These are phyloP conservation scores for Barnettozyma pratensis DNA, from an alignment of 805 yeast genomes.

Conservation along the genomic window DNA sequence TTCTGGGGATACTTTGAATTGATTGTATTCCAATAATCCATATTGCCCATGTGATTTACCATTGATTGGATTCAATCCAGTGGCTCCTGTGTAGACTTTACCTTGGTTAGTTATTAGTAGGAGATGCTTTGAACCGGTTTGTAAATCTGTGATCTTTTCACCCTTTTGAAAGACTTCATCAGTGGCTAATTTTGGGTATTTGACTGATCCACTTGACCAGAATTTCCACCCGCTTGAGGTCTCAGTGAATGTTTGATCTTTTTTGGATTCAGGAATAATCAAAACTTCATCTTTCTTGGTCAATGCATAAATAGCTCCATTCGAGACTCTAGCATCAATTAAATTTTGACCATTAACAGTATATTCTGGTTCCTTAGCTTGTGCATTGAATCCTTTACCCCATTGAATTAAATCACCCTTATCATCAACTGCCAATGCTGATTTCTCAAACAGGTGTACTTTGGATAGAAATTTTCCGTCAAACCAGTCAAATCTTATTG, in stretches of 20 bases:
- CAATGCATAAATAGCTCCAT: conserved; percentile 47
- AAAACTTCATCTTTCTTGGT: conserved; percentile 31
- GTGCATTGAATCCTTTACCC: conserved; percentile 39
- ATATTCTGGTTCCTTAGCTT: conserved; percentile 25
- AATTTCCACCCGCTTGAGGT: conserved; percentile 2
- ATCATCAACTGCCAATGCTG: conserved; percentile 50
- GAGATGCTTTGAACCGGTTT: conserved; percentile 65
- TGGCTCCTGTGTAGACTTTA: conserved; percentile 55
- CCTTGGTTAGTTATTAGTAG: conserved; percentile 58
- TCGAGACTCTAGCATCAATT: conserved; percentile 42
- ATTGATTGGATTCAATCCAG: conserved; percentile 36
- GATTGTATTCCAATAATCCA: conserved; percentile 73
- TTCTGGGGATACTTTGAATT: conserved; percentile 50
- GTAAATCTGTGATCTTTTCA: conserved; percentile 46
- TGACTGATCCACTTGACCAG: conserved; percentile 1
- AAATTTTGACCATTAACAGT: conserved; percentile 46
- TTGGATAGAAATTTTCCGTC: conserved; percentile 55
- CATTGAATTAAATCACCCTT: conserved; percentile 75
- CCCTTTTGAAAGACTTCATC: conserved; percentile 26
- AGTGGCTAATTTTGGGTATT: conserved; percentile 5
- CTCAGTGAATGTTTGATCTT: conserved; percentile 8
- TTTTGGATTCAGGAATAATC: conserved; percentile 27
- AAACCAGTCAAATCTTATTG: conserved; percentile 58
- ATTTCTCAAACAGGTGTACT: conserved; percentile 44
- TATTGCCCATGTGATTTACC: conserved; percentile 65